A percentile compares a stretch with the other conserved stretches of the same genome.
phyloP scores from a whole-genome alignment of 495 filamentous ascomycete species.

The Penicillium ucsense region DNA sequence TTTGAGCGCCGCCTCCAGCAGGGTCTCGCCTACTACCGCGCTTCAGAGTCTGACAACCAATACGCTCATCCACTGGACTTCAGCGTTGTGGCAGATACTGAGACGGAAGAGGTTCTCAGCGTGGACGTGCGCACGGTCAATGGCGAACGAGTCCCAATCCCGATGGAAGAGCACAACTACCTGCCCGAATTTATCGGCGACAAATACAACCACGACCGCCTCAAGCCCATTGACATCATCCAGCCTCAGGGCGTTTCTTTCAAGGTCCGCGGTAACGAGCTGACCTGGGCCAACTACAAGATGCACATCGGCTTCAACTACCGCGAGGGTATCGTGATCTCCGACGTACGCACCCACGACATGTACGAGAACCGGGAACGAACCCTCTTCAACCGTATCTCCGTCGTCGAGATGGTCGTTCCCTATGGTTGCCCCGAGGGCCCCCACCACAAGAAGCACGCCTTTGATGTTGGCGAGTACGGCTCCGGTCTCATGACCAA shows the following conservation, averaged over 20 bases:
- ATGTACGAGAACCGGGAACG: conserved; percentile 70
- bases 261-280: conserved; percentile 28
- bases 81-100: conserved; percentile 44
- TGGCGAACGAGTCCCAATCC: conserved; percentile 47
- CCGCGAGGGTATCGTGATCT: conserved; percentile 85
- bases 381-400: conserved; percentile 83
- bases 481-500: conserved; percentile 96
- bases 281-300: conserved; percentile 30
- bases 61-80: conserved; percentile 33
- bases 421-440: conserved; percentile 91
- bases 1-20: conserved; percentile 30
- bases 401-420: conserved; percentile 92
- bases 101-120: conserved; percentile 87
- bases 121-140: conserved; percentile 85
- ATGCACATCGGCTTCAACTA: conserved; percentile 72
- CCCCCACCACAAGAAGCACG: conserved; percentile 89
- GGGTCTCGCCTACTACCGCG: conserved; percentile 32
- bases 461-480: conserved; percentile 91
- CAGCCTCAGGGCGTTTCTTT: conserved; percentile 33
- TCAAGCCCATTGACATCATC: conserved; percentile 32
- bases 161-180: conserved; percentile 44
- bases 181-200: conserved; percentile 33
- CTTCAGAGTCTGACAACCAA: conserved; percentile 38
- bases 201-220: conserved; percentile 25
- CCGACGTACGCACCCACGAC: conserved; percentile 87